Evolutionary conservation across 208 protist species (phyloP).

Genomic region (Naegleria lovaniensis): DNA sequence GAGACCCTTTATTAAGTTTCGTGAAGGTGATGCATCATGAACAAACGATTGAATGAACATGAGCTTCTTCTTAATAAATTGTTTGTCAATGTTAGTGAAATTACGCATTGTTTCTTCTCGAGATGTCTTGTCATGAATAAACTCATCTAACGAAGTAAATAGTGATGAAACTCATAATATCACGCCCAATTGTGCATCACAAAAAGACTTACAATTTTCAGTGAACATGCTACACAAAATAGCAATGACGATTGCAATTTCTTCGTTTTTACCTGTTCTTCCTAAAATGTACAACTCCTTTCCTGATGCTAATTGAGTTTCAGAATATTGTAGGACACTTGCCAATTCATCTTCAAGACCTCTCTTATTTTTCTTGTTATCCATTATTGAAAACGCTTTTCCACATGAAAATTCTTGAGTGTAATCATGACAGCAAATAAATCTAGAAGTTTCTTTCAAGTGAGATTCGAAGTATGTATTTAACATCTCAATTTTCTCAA

Average conservation of each 20-base stretch:
- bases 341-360: background rate
- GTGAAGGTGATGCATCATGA: background rate
- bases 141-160: background rate
- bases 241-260: background rate
- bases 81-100: background rate
- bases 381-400: background rate
- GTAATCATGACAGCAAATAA: background rate
- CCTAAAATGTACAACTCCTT: background rate
- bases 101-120: background rate
- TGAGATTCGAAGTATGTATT: background rate
- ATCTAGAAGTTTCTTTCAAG: background rate
- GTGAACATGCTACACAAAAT: background rate
- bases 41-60: slow-evolving; percentile 7
- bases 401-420: background rate
- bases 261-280: background rate
- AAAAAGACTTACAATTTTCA: background rate
- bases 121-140: background rate
- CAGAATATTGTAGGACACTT: background rate
- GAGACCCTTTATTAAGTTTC: background rate
- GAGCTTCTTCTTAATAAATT: background rate
- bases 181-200: background rate
- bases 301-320: background rate
- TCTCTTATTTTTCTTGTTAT: background rate
- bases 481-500: background rate
- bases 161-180: no score